Evolutionary conservation across 768 basidiomycete genomes (phyloP).

Genomic region (Arthromyces matolae): DNA sequence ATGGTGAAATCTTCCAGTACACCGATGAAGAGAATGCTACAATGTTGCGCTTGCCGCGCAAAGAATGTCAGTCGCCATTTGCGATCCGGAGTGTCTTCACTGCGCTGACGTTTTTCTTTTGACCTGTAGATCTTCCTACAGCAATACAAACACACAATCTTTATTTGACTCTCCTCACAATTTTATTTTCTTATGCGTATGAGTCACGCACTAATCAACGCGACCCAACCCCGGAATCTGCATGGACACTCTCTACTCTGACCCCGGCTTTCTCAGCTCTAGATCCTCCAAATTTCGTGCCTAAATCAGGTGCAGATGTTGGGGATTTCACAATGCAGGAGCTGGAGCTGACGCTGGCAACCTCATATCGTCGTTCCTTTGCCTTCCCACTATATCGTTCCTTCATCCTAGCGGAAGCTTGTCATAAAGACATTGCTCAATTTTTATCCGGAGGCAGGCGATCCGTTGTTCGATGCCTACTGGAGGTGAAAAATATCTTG

Average conservation of each 20-base stretch:
- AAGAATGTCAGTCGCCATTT: slow-evolving; percentile 45
- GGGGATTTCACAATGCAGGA: slow-evolving; percentile 40
- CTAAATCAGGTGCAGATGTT: slow-evolving; percentile 20
- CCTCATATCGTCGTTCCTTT: slow-evolving; percentile 72
- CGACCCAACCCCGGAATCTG: slow-evolving; percentile 85
- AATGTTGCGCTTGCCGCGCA: slow-evolving; percentile 57
- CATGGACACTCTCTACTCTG: slow-evolving; percentile 77
- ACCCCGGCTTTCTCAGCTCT: slow-evolving; percentile 81
- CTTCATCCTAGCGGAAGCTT: slow-evolving; percentile 67
- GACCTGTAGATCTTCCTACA: slow-evolving; percentile 54
- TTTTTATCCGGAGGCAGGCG: slow-evolving; percentile 61
- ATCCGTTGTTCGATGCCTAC: slow-evolving; percentile 56
- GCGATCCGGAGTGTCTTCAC: background rate
- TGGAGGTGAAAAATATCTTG: slow-evolving; percentile 70
- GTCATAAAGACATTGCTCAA: slow-evolving; percentile 58
- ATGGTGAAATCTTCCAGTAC: slow-evolving; percentile 41
- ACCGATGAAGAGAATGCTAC: slow-evolving; percentile 68
- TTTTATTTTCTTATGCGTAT: slow-evolving; percentile 81
- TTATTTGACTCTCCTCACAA: slow-evolving; percentile 63
- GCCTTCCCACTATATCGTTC: slow-evolving; percentile 80
- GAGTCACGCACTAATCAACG: slow-evolving; percentile 73
- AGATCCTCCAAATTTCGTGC: slow-evolving; percentile 69
- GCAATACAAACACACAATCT: slow-evolving; percentile 53
- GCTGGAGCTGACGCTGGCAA: slow-evolving; percentile 46
- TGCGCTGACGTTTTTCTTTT: background rate